A percentile compares a stretch with the other conserved stretches of the same genome.
These are phyloP conservation scores for Phytopythium litorale DNA, from an alignment of 352 stramenopile species.

Conservation along the genomic window DNA sequence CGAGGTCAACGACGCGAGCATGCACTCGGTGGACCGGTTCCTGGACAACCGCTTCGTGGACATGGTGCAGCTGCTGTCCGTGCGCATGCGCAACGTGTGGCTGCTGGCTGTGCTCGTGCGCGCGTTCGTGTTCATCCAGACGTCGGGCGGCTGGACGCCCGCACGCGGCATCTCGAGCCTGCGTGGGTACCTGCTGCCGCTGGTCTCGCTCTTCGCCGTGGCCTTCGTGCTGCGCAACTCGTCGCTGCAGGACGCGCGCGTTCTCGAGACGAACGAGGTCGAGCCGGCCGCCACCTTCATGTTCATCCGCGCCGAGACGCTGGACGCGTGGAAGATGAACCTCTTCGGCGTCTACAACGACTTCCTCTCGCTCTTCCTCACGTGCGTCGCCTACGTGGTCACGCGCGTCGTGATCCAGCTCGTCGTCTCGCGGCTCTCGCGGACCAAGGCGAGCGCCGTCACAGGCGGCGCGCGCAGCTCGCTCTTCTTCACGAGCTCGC, in stretches of 20 bases:
- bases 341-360: constrained; percentile 50
- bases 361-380: constrained; percentile 36
- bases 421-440: constrained; percentile 13
- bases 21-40: constrained; percentile 22
- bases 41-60: constrained; percentile 29
- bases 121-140: constrained; percentile 41
- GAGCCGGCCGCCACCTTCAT: constrained; percentile 51
- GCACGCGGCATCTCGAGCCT: constrained; percentile 37
- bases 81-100: constrained; percentile 53
- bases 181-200: constrained; percentile 33
- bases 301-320: constrained; percentile 44
- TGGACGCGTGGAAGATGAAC: constrained; percentile 61
- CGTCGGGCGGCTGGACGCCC: constrained; percentile 45
- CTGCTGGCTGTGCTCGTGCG: constrained; percentile 38
- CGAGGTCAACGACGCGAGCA: constrained; percentile 38
- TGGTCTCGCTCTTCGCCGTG: constrained; percentile 27
- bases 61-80: constrained; percentile 31
- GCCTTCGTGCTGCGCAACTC: constrained; percentile 34
- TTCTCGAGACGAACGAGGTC: constrained; percentile 52
- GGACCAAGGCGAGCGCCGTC: constrained; percentile 13
- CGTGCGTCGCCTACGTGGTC: constrained; percentile 31
- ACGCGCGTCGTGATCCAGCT: constrained; percentile 22
- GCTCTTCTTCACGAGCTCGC: constrained; percentile 40
- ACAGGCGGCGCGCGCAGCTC: constrained; percentile 11
- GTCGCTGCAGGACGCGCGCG: constrained; percentile 31